phyloP scores from a whole-genome alignment of 495 filamentous ascomycete genomes.

The Tetracladium marchalianum region DNA sequence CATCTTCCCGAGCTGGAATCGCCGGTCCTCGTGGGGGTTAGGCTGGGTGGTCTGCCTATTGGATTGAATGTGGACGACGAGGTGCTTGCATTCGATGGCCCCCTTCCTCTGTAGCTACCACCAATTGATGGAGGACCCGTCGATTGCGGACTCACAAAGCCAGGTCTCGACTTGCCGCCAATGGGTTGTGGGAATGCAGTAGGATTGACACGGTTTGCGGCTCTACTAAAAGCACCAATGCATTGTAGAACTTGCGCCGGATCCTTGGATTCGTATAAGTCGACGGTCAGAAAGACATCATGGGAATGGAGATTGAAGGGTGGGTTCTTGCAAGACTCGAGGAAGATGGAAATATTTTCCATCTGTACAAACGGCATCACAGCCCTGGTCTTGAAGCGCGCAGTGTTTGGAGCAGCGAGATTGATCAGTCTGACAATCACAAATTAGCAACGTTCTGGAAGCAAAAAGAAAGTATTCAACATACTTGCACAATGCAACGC shows the following conservation, averaged over 20 bases:
- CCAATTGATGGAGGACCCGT: slow-evolving; percentile 42
- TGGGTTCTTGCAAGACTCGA: slow-evolving; percentile 71
- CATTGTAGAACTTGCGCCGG: slow-evolving; percentile 95
- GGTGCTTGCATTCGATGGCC: slow-evolving; percentile 59
- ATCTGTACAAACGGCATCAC: slow-evolving; percentile 97
- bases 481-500: slow-evolving; percentile 85
- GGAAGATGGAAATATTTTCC: slow-evolving; percentile 98
- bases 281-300: slow-evolving; percentile 94
- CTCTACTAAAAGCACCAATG: slow-evolving; percentile 80
- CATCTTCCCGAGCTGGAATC: slow-evolving; percentile 42
- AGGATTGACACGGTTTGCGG: slow-evolving; percentile 70
- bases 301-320: slow-evolving; percentile 85
- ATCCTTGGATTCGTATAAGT: slow-evolving; percentile 93
- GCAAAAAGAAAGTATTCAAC: slow-evolving; percentile 8
- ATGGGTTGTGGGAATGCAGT: slow-evolving; percentile 61
- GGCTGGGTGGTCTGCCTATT: slow-evolving; percentile 18
- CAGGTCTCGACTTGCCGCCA: slow-evolving; percentile 52
- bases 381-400: slow-evolving; percentile 14
- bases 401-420: slow-evolving; percentile 48
- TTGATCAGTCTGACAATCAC: slow-evolving; percentile 60
- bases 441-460: slow-evolving; percentile 14
- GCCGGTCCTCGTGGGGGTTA: slow-evolving; percentile 35
- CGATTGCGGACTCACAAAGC: slow-evolving; percentile 55
- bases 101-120: slow-evolving; percentile 40
- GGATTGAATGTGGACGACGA: slow-evolving; percentile 39